These are phyloP conservation scores for Boletus sp. DNA, from an alignment of 768 basidiomycete genomes.

Conservation along the genomic window DNA sequence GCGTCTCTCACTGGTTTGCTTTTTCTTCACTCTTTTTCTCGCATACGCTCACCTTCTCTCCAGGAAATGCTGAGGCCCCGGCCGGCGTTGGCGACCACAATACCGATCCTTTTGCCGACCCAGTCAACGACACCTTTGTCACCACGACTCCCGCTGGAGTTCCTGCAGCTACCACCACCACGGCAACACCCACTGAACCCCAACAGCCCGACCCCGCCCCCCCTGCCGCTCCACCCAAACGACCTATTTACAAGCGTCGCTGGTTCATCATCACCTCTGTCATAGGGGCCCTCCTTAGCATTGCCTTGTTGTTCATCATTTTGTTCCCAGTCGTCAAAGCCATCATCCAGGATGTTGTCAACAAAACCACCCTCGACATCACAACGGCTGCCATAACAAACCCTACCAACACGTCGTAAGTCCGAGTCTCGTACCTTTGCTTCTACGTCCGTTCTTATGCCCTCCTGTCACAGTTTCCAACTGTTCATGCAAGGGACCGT, in stretches of 20 bases:
- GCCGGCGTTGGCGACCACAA: conserved; percentile 3
- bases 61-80: conserved; percentile 10
- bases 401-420: conserved; percentile 59
- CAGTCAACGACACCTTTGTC: conserved; percentile 5
- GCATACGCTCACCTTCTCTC: neutral
- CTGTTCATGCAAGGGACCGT: conserved; percentile 55
- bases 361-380: conserved; percentile 53
- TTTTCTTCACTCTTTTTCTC: too few relatives aligned
- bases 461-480: conserved; percentile 42
- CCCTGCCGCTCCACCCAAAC: conserved; percentile 11
- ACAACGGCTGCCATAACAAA: conserved; percentile 48
- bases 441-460: conserved; percentile 1
- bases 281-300: conserved; percentile 50
- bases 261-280: conserved; percentile 62
- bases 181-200: neutral
- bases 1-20: conserved; percentile 18
- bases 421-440: neutral
- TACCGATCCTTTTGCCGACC: conserved; percentile 9
- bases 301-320: conserved; percentile 64
- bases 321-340: conserved; percentile 68
- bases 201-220: neutral
- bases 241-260: conserved; percentile 58
- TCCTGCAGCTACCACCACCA: neutral
- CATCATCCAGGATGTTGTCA: conserved; percentile 63
- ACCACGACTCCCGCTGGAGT: conserved; percentile 9